Evolutionary conservation across 1,139 yeast genomes (phyloP).

Genomic region (Candida tunisiensis): DNA sequence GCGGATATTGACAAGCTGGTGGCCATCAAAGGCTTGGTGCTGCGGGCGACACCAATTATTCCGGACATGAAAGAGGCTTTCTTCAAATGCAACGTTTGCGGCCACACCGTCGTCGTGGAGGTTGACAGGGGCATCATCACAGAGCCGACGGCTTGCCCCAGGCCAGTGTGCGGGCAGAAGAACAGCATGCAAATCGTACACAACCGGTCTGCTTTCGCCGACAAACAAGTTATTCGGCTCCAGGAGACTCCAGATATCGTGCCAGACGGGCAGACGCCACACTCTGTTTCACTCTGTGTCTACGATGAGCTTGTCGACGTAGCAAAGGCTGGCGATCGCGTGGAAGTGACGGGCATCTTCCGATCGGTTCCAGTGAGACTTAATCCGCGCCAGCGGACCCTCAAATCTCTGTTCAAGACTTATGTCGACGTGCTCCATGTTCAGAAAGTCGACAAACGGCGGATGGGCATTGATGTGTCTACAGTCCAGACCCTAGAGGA

Average conservation of each 20-base stretch:
- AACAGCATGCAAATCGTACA: conserved; percentile 86
- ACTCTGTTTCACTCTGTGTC: conserved; percentile 82
- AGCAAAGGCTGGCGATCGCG: conserved; percentile 92
- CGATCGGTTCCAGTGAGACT: conserved; percentile 85
- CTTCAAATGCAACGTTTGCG: conserved; percentile 90
- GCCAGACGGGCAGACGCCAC: conserved; percentile 99
- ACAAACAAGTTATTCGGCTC: conserved; percentile 81
- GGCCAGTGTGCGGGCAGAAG: conserved; percentile 69
- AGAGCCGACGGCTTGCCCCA: conserved; percentile 86
- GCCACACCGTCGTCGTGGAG: conserved; percentile 81
- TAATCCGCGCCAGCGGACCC: conserved; percentile 68
- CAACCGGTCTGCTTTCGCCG: conserved; percentile 84
- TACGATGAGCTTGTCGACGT: conserved; percentile 93
- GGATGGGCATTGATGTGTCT: conserved; percentile 67
- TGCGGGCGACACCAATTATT: conserved; percentile 78
- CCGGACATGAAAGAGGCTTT: conserved; percentile 98
- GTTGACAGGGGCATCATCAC: conserved; percentile 89
- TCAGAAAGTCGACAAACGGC: conserved; percentile 65
- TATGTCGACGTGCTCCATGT: conserved; percentile 90
- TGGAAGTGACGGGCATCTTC: conserved; percentile 91
- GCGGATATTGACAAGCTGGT: conserved; percentile 90
- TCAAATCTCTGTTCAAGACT: conserved; percentile 77
- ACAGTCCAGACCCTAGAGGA: conserved; percentile 32
- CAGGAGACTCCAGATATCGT: conserved; percentile 97
- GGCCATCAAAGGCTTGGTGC: conserved; percentile 76